Conservation (phyloP, 306 rosid genomes). For the Quercus dentata region DNA sequence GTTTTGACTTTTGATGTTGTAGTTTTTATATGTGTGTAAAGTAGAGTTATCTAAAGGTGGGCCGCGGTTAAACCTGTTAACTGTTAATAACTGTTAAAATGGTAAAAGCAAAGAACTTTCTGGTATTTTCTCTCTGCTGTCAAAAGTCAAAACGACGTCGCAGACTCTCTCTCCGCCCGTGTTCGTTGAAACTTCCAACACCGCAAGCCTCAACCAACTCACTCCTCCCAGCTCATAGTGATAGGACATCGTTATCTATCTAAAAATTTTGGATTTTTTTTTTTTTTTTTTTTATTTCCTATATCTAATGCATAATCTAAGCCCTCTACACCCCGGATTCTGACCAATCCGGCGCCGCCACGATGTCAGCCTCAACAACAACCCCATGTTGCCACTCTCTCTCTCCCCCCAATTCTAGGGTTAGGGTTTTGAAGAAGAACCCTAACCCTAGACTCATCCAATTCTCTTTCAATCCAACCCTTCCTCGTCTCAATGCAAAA, state of each 20-base stretch:
- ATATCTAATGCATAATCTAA: background rate
- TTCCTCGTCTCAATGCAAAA: conserved; percentile 5
- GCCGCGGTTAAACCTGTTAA: too few relatives aligned
- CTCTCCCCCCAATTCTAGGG: conserved; percentile 18
- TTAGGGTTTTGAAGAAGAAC: conserved; percentile 12
- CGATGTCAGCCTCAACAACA: conserved; percentile 8
- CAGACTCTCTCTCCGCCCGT: background rate
- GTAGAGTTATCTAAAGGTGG: too few relatives aligned
- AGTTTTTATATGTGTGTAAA: too few relatives aligned
- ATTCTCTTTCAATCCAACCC: conserved; percentile 8
- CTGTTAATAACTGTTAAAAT: too few relatives aligned
- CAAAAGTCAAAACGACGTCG: background rate
- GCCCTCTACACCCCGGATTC: background rate
- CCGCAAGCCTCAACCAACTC: background rate
- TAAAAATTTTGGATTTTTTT: background rate
- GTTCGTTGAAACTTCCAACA: background rate
- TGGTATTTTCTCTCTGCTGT: too few relatives aligned
- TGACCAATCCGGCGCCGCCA: conserved; percentile 1
- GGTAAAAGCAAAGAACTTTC: too few relatives aligned
- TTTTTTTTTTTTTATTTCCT: background rate
- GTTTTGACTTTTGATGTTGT: too few relatives aligned
- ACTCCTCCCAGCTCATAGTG: too few relatives aligned
- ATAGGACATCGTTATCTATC: too few relatives aligned
- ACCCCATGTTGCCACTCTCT: conserved; percentile 20
- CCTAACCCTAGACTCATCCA: background rate